These are phyloP conservation scores for Conticribra guillardii DNA, from an alignment of 108 stramenopile species.

Conservation along the genomic window DNA sequence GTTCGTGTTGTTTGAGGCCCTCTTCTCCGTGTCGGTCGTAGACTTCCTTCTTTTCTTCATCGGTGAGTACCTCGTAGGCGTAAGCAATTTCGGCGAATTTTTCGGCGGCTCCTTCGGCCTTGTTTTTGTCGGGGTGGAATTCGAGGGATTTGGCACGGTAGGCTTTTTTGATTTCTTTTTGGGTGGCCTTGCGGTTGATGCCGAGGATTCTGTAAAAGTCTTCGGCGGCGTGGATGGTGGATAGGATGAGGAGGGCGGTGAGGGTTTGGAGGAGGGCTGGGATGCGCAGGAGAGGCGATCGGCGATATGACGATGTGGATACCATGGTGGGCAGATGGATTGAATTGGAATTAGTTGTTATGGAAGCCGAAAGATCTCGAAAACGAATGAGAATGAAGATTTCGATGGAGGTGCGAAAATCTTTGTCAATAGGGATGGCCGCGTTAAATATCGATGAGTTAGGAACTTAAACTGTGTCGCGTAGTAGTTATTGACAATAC, in stretches of 20 bases:
- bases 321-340: neutral
- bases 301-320: neutral
- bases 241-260: slow-evolving; percentile 14
- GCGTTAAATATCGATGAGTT: too few species aligned
- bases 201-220: slow-evolving; percentile 88
- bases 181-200: slow-evolving; percentile 63
- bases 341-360: neutral
- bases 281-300: neutral
- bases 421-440: too few species aligned
- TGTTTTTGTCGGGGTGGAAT: slow-evolving; percentile 97
- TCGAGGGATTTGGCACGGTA: slow-evolving; percentile 93
- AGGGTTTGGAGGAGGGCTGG: slow-evolving; percentile 20
- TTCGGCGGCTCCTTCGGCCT: slow-evolving; percentile 85
- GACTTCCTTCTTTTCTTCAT: slow-evolving; percentile 92
- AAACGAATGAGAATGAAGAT: too few species aligned
- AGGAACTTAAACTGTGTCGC: too few species aligned
- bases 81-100: slow-evolving; percentile 95
- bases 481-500: too few species aligned
- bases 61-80: slow-evolving; percentile 96
- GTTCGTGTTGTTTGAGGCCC: slow-evolving; percentile 94
- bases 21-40: slow-evolving; percentile 98
- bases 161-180: slow-evolving; percentile 94
- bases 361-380: too few species aligned
- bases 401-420: too few species aligned
- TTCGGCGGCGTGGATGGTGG: slow-evolving; percentile 33